These are phyloP conservation scores for Phellopilus nigrolimitatus DNA, from an alignment of 1,284 basidiomycete species.

Conservation along the genomic window DNA sequence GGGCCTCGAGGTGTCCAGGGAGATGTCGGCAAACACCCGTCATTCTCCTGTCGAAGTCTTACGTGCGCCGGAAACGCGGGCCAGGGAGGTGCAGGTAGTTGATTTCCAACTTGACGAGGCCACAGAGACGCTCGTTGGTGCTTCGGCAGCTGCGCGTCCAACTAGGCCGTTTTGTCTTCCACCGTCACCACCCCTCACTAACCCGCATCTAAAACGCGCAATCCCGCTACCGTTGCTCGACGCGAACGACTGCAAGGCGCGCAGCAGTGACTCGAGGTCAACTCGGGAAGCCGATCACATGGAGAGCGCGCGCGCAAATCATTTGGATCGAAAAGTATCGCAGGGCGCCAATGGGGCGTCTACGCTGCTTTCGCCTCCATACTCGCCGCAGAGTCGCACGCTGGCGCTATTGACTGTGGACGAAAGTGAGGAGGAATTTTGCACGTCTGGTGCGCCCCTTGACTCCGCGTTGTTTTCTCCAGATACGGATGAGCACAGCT, in stretches of 20 bases:
- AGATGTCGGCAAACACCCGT: constrained; percentile 10
- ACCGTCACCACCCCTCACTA: constrained; percentile 18
- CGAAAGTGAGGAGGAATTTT: constrained; percentile 11
- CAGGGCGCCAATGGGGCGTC: background rate
- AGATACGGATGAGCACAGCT: background rate
- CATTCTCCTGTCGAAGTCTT: constrained; percentile 7
- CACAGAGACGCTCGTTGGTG: constrained; percentile 1
- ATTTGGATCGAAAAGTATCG: background rate
- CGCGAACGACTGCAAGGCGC: background rate
- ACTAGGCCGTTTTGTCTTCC: constrained; percentile 7
- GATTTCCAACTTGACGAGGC: constrained; percentile 4
- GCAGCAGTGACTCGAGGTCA: background rate
- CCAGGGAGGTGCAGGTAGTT: constrained; percentile 7
- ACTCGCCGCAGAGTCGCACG: constrained; percentile 1
- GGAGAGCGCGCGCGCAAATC: background rate
- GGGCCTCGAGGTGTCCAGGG: constrained; percentile 9
- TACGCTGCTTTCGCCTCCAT: constrained; percentile 8
- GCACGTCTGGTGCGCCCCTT: background rate
- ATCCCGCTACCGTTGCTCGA: constrained; percentile 13
- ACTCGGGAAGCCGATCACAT: background rate
- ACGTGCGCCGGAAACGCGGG: constrained; percentile 3
- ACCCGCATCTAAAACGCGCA: constrained; percentile 17
- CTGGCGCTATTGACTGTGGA: constrained; percentile 11
- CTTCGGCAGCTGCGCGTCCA: background rate
- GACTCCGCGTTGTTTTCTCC: background rate